Evolutionary conservation across 257 asterid species (phyloP).

Genomic region (Mentha longifolia): DNA sequence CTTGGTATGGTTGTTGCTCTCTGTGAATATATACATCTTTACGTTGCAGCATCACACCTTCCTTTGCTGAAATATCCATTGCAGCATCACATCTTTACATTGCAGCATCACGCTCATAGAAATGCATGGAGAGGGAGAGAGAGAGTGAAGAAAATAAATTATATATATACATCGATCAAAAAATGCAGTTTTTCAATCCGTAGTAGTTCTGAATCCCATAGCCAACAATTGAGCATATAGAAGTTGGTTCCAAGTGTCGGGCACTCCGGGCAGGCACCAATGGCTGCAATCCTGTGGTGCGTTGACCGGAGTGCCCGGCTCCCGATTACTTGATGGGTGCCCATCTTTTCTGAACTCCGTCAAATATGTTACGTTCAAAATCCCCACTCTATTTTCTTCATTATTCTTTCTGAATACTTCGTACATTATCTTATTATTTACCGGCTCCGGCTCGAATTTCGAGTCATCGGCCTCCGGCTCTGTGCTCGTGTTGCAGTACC

Average conservation of each 20-base stretch:
- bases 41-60: neutral
- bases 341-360: slow-evolving; percentile 74
- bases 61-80: neutral
- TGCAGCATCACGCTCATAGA: neutral
- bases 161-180: neutral
- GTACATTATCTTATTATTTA: slow-evolving; percentile 46
- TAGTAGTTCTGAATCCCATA: slow-evolving; percentile 43
- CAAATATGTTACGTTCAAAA: slow-evolving; percentile 66
- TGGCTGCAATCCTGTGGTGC: slow-evolving; percentile 92
- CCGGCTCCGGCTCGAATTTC: slow-evolving; percentile 48
- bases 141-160: neutral
- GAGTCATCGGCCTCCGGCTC: slow-evolving; percentile 54
- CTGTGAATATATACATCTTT: neutral
- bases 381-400: slow-evolving; percentile 30
- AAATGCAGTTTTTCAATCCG: neutral
- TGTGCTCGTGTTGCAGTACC: slow-evolving; percentile 41
- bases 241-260: slow-evolving; percentile 80
- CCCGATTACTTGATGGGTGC: slow-evolving; percentile 77
- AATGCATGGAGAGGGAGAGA: neutral
- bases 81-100: too few species aligned
- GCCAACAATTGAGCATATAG: slow-evolving; percentile 58
- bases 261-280: slow-evolving; percentile 94
- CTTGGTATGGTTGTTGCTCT: neutral
- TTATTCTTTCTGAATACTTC: slow-evolving; percentile 46
- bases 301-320: slow-evolving; percentile 55